Evolutionary conservation across 208 protist species (phyloP).

Genomic region (Crithidia fasciculata): DNA sequence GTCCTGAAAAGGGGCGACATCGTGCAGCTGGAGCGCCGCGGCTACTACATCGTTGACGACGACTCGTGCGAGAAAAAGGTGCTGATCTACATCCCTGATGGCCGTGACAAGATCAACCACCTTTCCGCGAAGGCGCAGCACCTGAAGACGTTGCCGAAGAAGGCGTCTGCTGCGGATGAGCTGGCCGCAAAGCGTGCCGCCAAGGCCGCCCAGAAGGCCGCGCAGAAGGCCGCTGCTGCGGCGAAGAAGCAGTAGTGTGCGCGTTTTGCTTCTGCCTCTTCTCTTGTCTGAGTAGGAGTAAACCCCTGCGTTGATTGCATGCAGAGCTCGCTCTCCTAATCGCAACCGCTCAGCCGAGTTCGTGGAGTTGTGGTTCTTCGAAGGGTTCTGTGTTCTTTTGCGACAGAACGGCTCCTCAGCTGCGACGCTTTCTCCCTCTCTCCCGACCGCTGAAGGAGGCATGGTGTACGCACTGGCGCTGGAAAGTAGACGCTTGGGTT

Average conservation of each 20-base stretch:
- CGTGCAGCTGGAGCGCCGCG: slow-evolving; percentile 97
- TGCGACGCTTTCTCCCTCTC: too few species aligned
- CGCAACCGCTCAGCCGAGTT: too few species aligned
- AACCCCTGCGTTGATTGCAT: too few species aligned
- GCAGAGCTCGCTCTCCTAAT: too few species aligned
- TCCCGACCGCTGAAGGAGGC: too few species aligned
- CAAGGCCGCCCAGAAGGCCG: slow-evolving; percentile 88
- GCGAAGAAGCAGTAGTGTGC: slow-evolving; percentile 9
- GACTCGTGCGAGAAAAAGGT: slow-evolving; percentile 53
- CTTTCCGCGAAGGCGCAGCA: slow-evolving; percentile 90
- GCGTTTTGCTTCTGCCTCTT: not conserved
- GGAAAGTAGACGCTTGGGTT: too few species aligned
- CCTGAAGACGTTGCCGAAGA: slow-evolving; percentile 77
- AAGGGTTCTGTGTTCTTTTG: too few species aligned
- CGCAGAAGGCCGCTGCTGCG: slow-evolving; percentile 59
- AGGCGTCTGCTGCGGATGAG: slow-evolving; percentile 76
- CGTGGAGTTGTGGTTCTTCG: too few species aligned
- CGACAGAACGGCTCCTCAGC: too few species aligned
- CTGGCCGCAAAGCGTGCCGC: slow-evolving; percentile 82
- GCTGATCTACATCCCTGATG: slow-evolving; percentile 88
- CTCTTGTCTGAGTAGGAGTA: not conserved
- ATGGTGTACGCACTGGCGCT: too few species aligned
- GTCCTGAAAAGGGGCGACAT: slow-evolving; percentile 92
- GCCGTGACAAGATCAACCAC: slow-evolving; percentile 92
- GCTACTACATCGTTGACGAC: slow-evolving; percentile 98